Conservation (phyloP, 2,329 filamentous ascomycete species). For the Alternaria postmessia region DNA sequence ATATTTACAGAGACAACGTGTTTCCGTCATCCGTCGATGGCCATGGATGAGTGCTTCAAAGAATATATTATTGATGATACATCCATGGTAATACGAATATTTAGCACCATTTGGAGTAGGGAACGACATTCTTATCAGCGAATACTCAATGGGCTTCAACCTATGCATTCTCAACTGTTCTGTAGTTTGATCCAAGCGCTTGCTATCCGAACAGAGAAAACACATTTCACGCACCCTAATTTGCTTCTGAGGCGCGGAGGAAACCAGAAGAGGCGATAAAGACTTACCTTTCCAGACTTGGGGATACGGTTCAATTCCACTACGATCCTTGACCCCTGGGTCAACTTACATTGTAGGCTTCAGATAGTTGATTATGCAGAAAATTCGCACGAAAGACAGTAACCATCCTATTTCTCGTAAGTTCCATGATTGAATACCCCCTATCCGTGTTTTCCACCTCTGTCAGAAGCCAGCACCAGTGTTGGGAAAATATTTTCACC, state of each 20-base stretch:
- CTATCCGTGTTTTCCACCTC: no score
- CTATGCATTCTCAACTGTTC: no score
- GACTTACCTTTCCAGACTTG: not conserved
- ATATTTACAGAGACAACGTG: no score
- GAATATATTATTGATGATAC: not conserved
- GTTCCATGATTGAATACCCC: no score
- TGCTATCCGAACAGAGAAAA: not conserved
- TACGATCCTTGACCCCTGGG: not conserved
- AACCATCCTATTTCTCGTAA: no score
- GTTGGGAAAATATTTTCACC: no score
- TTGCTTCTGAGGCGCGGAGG: not conserved
- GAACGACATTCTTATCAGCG: no score
- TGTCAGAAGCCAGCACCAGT: no score
- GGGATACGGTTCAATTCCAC: not conserved
- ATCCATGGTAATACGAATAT: not conserved
- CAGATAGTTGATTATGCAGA: not conserved
- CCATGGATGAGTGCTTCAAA: no score
- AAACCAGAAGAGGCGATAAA: not conserved
- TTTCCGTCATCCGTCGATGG: no score
- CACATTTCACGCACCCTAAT: not conserved
- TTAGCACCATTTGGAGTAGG: not conserved
- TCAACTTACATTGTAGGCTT: not conserved
- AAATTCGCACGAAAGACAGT: not conserved
- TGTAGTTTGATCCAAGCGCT: not conserved
- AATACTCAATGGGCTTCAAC: no score